phyloP scores from a whole-genome alignment of 768 basidiomycete species.

The Lactarius hengduanensis region DNA sequence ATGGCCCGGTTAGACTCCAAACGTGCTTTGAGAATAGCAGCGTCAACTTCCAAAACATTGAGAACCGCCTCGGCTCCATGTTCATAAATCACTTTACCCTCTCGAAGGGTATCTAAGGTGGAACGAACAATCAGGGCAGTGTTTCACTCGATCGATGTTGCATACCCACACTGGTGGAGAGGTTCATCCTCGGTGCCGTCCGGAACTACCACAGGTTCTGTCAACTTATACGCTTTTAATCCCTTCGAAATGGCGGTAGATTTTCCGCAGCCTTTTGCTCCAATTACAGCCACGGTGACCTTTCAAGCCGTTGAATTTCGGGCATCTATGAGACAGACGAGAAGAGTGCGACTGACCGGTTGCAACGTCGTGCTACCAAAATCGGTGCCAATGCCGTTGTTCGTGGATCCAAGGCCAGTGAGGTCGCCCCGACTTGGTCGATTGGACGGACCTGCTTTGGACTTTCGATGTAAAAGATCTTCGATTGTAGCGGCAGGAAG shows the following conservation, averaged over 20 bases:
- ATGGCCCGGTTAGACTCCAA: conserved; percentile 32
- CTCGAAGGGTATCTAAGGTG: conserved; percentile 41
- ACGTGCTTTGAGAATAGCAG: conserved; percentile 36
- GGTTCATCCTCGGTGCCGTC: conserved; percentile 26
- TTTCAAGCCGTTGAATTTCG: conserved; percentile 27
- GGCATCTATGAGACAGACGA: not conserved
- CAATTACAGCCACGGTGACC: conserved; percentile 75
- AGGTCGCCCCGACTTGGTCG: conserved; percentile 9
- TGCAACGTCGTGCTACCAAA: conserved; percentile 10
- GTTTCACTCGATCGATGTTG: conserved; percentile 30
- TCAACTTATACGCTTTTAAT: conserved; percentile 57
- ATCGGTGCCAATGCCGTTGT: conserved; percentile 2
- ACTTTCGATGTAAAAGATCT: conserved; percentile 1
- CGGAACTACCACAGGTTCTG: conserved; percentile 32
- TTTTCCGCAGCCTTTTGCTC: conserved; percentile 79
- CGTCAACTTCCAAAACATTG: conserved; percentile 37
- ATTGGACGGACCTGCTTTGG: conserved; percentile 13
- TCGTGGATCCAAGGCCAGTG: not conserved
- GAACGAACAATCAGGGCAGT: conserved; percentile 33
- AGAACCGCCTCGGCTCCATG: conserved; percentile 28
- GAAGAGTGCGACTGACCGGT: conserved; percentile 16
- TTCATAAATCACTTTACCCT: conserved; percentile 36
- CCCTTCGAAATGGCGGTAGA: conserved; percentile 78
- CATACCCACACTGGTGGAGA: conserved; percentile 33
- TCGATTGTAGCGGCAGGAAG: conserved; percentile 3